A percentile compares a stretch with the other conserved stretches of the same genome.
These are phyloP conservation scores for Apiospora phragmitis DNA, from an alignment of 2,329 filamentous ascomycete genomes.

Conservation along the genomic window DNA sequence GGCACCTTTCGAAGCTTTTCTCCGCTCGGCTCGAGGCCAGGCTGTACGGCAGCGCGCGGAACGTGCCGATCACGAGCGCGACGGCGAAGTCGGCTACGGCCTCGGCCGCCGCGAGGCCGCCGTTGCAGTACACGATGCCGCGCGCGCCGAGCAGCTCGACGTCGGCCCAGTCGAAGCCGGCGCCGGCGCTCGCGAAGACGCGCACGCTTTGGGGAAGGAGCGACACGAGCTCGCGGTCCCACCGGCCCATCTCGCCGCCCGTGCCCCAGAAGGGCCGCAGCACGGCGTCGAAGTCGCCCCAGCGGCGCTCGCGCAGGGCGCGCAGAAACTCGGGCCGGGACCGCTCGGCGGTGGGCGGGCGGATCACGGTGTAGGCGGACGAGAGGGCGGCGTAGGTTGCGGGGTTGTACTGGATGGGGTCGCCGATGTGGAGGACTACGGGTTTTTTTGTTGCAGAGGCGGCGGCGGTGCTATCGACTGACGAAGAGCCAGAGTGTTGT, in stretches of 20 bases:
- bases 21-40: constrained; percentile 47
- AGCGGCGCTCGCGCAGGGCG: constrained; percentile 50
- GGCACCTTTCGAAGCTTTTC: constrained; percentile 54
- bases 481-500: not conserved
- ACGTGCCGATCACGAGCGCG: constrained; percentile 67
- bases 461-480: constrained; percentile 15
- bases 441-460: constrained; percentile 32
- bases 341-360: constrained; percentile 51
- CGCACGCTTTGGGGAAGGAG: constrained; percentile 53
- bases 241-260: constrained; percentile 64
- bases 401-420: constrained; percentile 54
- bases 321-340: constrained; percentile 49
- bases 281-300: constrained; percentile 53
- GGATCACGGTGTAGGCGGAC: constrained; percentile 48
- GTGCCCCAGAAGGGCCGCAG: constrained; percentile 65
- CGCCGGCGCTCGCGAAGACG: constrained; percentile 60
- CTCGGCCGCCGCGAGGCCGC: constrained; percentile 68
- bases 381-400: constrained; percentile 46
- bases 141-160: constrained; percentile 58
- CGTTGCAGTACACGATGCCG: constrained; percentile 73
- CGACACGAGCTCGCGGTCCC: constrained; percentile 59
- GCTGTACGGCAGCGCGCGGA: constrained; percentile 68
- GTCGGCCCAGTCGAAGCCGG: constrained; percentile 65
- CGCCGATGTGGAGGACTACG: constrained; percentile 75
- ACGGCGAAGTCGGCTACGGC: constrained; percentile 72